Evolutionary conservation across 176 grass and related monocot genomes (phyloP).

Genomic region (Zizania latifolia): DNA sequence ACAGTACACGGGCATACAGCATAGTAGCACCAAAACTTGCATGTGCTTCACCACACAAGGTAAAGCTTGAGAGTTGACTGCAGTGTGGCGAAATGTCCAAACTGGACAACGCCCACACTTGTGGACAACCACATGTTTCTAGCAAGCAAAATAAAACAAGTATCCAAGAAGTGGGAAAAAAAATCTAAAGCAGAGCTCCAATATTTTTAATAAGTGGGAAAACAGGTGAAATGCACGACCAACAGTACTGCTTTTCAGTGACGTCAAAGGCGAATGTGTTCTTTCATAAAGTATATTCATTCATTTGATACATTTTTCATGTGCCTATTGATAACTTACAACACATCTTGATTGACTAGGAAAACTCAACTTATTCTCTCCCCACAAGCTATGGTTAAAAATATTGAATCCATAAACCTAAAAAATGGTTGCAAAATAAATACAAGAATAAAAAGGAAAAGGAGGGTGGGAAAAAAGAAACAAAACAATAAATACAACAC

Average conservation of each 20-base stretch:
- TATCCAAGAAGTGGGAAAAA: not conserved
- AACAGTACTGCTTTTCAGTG: not conserved
- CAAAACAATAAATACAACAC: slow-evolving; percentile 27
- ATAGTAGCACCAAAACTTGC: no score
- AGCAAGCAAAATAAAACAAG: not conserved
- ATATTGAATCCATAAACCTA: slow-evolving; percentile 35
- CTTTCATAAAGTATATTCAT: not conserved
- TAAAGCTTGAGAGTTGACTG: not conserved
- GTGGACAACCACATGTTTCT: not conserved
- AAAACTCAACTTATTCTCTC: slow-evolving; percentile 35
- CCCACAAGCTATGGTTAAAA: slow-evolving; percentile 2
- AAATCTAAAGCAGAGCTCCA: not conserved
- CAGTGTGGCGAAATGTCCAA: no score
- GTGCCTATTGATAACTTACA: slow-evolving; percentile 25
- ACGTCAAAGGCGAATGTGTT: not conserved
- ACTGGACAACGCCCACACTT: not conserved
- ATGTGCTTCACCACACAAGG: no score
- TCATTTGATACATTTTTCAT: slow-evolving; percentile 1
- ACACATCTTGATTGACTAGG: not conserved
- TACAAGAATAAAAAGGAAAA: not conserved
- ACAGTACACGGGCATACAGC: no score
- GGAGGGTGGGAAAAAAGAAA: not conserved
- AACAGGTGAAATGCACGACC: not conserved
- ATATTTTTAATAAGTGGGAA: no score
- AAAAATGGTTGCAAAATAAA: not conserved